Conservation (phyloP, 2,329 filamentous ascomycete species). For the Cordyceps tenuipes region DNA sequence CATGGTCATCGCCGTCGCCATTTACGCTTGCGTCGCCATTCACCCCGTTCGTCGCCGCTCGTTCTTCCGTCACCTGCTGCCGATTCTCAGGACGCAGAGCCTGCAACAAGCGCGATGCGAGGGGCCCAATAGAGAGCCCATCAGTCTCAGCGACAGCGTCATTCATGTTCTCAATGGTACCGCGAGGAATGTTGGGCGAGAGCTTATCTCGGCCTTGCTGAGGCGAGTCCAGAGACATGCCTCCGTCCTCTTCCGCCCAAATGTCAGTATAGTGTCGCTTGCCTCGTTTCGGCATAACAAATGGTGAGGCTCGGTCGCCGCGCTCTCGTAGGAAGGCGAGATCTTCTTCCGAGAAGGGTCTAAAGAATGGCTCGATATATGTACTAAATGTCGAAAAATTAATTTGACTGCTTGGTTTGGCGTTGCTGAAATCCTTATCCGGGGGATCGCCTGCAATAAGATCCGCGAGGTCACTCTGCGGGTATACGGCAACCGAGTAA, state of each 20-base stretch:
- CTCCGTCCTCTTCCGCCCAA: constrained; percentile 90
- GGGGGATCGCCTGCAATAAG: constrained; percentile 83
- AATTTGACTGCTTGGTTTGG: constrained; percentile 90
- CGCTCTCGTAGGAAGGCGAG: constrained; percentile 85
- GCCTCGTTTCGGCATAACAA: constrained; percentile 77
- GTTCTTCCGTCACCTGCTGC: constrained; percentile 47
- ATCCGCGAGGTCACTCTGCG: constrained; percentile 69
- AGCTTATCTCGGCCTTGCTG: constrained; percentile 56
- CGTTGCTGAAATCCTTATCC: constrained; percentile 90
- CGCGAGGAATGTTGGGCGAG: constrained; percentile 72
- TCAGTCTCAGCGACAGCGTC: constrained; percentile 85
- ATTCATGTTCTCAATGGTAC: constrained; percentile 76
- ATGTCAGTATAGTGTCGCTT: constrained; percentile 80
- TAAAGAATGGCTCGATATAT: constrained; percentile 86
- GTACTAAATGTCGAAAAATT: constrained; percentile 88
- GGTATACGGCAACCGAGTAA: constrained; percentile 79
- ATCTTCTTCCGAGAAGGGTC: constrained; percentile 85
- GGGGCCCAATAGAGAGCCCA: constrained; percentile 76
- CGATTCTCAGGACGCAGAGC: constrained; percentile 71
- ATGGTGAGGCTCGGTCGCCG: constrained; percentile 75
- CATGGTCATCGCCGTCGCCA: constrained; percentile 36
- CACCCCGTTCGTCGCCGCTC: constrained; percentile 41
- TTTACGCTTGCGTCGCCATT: constrained; percentile 49
- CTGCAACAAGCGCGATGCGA: constrained; percentile 74
- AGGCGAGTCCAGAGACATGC: constrained; percentile 62